Base-by-base conservation (phyloP, 2,329 filamentous ascomycete species). In the Chrysosphaeria jannelii region DNA sequence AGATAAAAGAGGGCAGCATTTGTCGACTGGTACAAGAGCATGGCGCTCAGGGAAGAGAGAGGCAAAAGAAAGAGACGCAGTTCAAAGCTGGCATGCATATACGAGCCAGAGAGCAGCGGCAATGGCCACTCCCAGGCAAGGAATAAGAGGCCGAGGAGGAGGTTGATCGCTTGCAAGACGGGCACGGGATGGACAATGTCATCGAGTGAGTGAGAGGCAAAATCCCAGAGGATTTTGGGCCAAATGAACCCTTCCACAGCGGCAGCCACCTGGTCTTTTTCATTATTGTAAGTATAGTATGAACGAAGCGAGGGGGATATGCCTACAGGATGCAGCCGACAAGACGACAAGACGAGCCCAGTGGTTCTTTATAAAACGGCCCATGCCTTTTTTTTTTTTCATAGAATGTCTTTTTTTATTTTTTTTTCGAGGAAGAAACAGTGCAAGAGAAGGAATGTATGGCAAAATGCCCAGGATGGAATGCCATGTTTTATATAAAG, bases 161-260 rank as follows among this genome's bases (percentile, higher is more conserved):
- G 50, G 39, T 97, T 97, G 48, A 93, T 56, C 37, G 70, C 72
- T 42, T 97, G 85, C 10, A 97, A 53, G 23, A 78, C 52, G 2
- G 85, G 85, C n/a, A 85, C 44, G 1, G 81, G 81, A 37, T 71
- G 78, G 30, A 93, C 75, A 23, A 70, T 72, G 26, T 51, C 56
- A 40, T 97, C 75, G 35, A 97, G 64, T 36, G 75, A 78, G 39
- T 75, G 78, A 29, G 81, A 91, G 33, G 85, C 48, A 43, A 90
- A 90, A 46, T 97, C 85, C 70, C 74, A 97, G 49, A 97, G 89
- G 40, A 97, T 69, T 45, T 97, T 97, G 33, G 85, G 85, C 78
- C 79, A 97, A 59, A 97, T 81, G 57, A 85, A 90, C 38, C 62
- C 67, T 48, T 88, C 62, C 27, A 97, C 48, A 10, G 70, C 67